Evolutionary conservation across 176 grass and related monocot genomes (phyloP), one percentile per base, ranked within the genome.

Genomic region (Typha latifolia): DNA sequence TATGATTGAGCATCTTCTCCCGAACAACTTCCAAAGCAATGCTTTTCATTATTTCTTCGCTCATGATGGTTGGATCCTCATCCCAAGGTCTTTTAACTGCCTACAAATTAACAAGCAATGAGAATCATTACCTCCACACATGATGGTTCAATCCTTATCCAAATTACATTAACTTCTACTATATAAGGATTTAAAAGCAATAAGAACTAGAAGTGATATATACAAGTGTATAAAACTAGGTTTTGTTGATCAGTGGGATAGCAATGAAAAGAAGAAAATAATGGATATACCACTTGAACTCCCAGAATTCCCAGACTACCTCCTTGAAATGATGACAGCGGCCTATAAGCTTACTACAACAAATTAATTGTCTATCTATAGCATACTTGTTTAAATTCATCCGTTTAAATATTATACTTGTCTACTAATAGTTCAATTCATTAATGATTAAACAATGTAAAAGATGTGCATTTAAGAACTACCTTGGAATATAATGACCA

Each of bases 21-120:
- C 93, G 80, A 66, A 97, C 93, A 78, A 97, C 88, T 76, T 97
- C 93, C 69, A 92, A 66, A 7, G 93, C 85, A 69, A 97, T 87
- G 4, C 66, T 89, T 92, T 92, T 92, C 88, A 92, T 91, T 62
- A 92, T 73, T 62, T 97, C 93, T 92, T 97, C 93, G 49, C 77
- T 92, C 85, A 97, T 90, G 59, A 69, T 47, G 53, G 76, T 82
- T 24, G 93, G 85, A 56, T 97, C 93, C 66, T 97, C 93, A 48
- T 90, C 93, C 93, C 93, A 97, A 56, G 93, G 85, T 74, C 88
- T 97, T 78, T 81, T 92, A 53, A 87, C 70, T 78, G 85, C 93
- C 93, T 97, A 84, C 18, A 87, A 49, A 75, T 43, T 18, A 77
- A 20, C 5, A n/a, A 67, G 37, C 37, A 43, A 10, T 43, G 9